Evolutionary conservation across 768 basidiomycete genomes (phyloP), one percentile per base, ranked within the genome.

Genomic region (Mycena chlorophos): DNA sequence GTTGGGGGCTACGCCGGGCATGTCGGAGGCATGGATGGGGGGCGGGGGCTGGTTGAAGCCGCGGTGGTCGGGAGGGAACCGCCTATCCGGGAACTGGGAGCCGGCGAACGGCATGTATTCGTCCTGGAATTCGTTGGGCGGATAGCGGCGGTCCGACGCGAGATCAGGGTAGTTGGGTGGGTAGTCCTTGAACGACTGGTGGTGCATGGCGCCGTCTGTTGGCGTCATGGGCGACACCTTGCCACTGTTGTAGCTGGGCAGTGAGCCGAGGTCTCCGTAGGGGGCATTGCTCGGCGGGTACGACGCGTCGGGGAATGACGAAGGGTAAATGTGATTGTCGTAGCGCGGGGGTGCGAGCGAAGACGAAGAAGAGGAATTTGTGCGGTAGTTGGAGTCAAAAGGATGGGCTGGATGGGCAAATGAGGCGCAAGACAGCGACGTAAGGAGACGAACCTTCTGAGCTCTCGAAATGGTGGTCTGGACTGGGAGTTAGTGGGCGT

Each of bases 181-280:
- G 64, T 78, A 89, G 59, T 86, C 85, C 66, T 89, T 88, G 64
- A 85, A 87, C 5, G 80, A 73, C 4, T 80, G 69, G 58, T 80
- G 81, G 62, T 84, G 85, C 6, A 89, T 74, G 47, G 84, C 80
- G 39, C 83, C 74, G 68, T 89, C 88, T 63, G 70, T 85, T 29
- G 88, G 87, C 13, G 87, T 87, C 40, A 89, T 75, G 0, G 89
- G 87, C 19, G 89, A 89, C 48, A 85, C 86, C 70, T 89, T 90
- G 58, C 87, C 88, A 55, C 83, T 85, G 73, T 77, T 79, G 72
- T 85, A 83, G 16, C 84, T 86, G 3, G 85, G 85, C 22, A 59
- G 56, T 1, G 84, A 75, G 20, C 86, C 73, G 59, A 80, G 81
- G 68, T 75, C 74, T 68, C 87, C 86, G 71, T 87, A 89, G 12